A percentile compares a stretch with the other conserved stretches of the same genome.
Evolutionary conservation across 106 monocot species (phyloP).

Genomic region (Posidonia australis): DNA sequence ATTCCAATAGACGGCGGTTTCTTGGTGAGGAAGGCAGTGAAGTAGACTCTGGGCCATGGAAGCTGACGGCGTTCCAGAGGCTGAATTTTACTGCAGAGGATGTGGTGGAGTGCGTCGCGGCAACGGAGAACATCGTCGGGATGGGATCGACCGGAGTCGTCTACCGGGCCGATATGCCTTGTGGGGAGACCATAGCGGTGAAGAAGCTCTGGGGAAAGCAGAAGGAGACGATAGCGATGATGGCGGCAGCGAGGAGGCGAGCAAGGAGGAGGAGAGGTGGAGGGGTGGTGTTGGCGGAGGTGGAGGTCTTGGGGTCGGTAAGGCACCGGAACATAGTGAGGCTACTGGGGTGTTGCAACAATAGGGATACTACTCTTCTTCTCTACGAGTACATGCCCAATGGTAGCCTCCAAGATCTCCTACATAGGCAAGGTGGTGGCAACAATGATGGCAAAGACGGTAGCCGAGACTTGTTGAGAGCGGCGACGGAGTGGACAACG

Average conservation of each 20-base stretch:
- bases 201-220: constrained; percentile 71
- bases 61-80: constrained; percentile 70
- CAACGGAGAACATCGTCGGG: constrained; percentile 54
- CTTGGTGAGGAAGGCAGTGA: not conserved
- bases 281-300: constrained; percentile 31
- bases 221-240: constrained; percentile 14
- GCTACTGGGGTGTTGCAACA: constrained; percentile 64
- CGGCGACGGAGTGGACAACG: constrained; percentile 44
- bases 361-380: constrained; percentile 55
- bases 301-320: constrained; percentile 66
- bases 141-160: constrained; percentile 74
- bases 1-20: constrained; percentile 8
- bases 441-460: constrained; percentile 3
- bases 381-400: constrained; percentile 95
- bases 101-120: constrained; percentile 44
- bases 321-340: constrained; percentile 86
- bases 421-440: constrained; percentile 21
- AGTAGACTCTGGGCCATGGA: constrained; percentile 32
- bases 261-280: constrained; percentile 5
- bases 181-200: constrained; percentile 67
- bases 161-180: constrained; percentile 76
- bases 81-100: constrained; percentile 81
- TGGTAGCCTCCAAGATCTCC: constrained; percentile 74
- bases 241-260: not conserved
- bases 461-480: not conserved